Evolutionary conservation across 352 stramenopile species (phyloP).

Genomic region (Globisporangium nodosum): DNA sequence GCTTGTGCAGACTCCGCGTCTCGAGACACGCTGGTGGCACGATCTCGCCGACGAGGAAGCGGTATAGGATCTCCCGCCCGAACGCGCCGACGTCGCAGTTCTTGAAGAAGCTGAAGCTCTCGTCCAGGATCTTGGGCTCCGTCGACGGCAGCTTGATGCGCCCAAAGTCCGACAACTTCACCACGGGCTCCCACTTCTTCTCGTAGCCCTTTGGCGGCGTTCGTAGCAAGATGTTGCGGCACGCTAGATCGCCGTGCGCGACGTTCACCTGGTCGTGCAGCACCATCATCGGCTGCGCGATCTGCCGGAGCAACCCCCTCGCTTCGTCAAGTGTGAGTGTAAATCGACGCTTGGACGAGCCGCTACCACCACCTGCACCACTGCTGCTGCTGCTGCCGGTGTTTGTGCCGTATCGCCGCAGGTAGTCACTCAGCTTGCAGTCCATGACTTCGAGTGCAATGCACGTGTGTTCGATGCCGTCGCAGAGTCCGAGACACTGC

Average conservation of each 20-base stretch:
- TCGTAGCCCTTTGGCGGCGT: slow-evolving; percentile 78
- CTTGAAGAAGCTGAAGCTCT: slow-evolving; percentile 78
- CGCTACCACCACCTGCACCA: slow-evolving; percentile 10
- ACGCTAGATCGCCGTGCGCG: slow-evolving; percentile 76
- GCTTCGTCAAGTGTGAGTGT: slow-evolving; percentile 53
- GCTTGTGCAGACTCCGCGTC: slow-evolving; percentile 67
- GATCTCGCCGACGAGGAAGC: slow-evolving; percentile 74
- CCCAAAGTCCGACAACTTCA: slow-evolving; percentile 82
- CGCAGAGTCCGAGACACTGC: slow-evolving; percentile 76
- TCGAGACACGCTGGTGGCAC: slow-evolving; percentile 66
- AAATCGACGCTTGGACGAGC: slow-evolving; percentile 40
- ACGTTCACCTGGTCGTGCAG: slow-evolving; percentile 80
- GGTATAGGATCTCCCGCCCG: slow-evolving; percentile 72
- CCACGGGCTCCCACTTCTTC: slow-evolving; percentile 70
- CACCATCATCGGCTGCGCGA: slow-evolving; percentile 70
- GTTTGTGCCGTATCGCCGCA: slow-evolving; percentile 53
- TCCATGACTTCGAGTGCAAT: slow-evolving; percentile 87
- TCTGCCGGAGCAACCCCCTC: slow-evolving; percentile 61
- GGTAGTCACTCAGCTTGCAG: slow-evolving; percentile 84
- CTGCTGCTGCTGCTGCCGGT: slow-evolving; percentile 15
- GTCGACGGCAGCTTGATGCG: slow-evolving; percentile 62
- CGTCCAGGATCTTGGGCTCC: slow-evolving; percentile 68
- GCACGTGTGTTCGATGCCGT: slow-evolving; percentile 81
- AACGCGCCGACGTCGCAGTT: slow-evolving; percentile 80
- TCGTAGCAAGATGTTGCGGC: slow-evolving; percentile 80